Evolutionary conservation across 1,139 yeast species (phyloP), one percentile per base, ranked within the genome.

Genomic region (Candida dubliniensis): DNA sequence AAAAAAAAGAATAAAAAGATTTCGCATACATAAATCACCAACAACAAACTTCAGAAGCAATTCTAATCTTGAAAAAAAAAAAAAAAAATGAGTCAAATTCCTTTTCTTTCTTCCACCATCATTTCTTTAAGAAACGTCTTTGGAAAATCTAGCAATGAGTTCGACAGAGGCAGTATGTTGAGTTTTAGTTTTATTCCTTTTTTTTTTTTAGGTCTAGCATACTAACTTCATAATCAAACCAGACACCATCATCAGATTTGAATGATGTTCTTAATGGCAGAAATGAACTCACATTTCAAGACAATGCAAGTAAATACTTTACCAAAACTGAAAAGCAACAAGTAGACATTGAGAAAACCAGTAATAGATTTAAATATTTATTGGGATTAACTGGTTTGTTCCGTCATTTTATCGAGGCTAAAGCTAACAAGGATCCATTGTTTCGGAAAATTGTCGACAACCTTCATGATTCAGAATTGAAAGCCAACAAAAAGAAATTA

Each of bases 311-410:
- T 7, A 59, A 63, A 41, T 81, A 81, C 58, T 75, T 81, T 52
- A 75, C 76, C 11, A 66, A 67, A 29, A 68, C 77, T 10, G 76
- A 69, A n/a, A 76, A 76, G 51, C 71, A 70, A 38, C 61, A 59
- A 38, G 72, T 81, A 51, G 74, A 80, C 52, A 72, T 79, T 9
- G 73, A 71, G 33, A 79, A 77, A 40, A 81, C 87, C 0, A 76
- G 79, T 8, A 77, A 79, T 53, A 66, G 91, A 54, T 85, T 84
- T 64, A 78, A 77, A 52, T 82, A 85, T 58, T 67, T 86, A 36
- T 62, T 86, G 35, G 84, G 87, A 0, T 63, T 86, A 38, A 84
- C 93, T 0, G 81, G 77, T 31, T 67, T 86, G 39, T 86, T 86
- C 61, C 77, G 81, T 41, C 87, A 83, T 58, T 86, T 86, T 58